Percentiles rank a stretch among this genome's conserved stretches.
Evolutionary conservation across 2,329 filamentous ascomycete genomes (phyloP).

Genomic region (Talaromyces funiculosus): DNA sequence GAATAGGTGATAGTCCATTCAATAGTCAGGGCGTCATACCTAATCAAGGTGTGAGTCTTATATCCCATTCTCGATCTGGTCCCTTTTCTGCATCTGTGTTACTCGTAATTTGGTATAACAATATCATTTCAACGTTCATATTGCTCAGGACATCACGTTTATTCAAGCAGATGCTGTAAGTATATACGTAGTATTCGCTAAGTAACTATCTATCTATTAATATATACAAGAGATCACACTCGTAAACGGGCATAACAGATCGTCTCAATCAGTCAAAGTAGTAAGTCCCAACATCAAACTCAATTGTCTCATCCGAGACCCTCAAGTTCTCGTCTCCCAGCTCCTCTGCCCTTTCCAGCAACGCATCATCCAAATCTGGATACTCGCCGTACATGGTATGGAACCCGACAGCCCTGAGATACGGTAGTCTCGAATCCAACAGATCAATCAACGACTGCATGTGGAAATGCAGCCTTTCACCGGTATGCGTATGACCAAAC

Average conservation of each 20-base stretch:
- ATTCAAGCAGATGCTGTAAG: too few species aligned
- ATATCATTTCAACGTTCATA: too few species aligned
- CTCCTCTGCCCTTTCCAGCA: conserved; percentile 18
- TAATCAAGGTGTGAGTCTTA: too few species aligned
- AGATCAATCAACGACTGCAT: conserved; percentile 20
- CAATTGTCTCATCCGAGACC: conserved; percentile 11
- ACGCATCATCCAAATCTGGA: conserved; percentile 24
- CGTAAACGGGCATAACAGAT: neutral
- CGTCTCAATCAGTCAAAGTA: conserved; percentile 12
- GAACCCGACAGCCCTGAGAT: conserved; percentile 25
- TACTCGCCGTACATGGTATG: conserved; percentile 24
- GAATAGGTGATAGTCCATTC: too few species aligned
- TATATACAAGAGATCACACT: neutral
- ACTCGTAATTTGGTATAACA: too few species aligned
- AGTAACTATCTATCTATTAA: neutral
- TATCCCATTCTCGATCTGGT: too few species aligned
- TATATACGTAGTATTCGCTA: neutral
- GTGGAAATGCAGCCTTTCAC: conserved; percentile 19
- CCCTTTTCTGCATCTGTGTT: too few species aligned
- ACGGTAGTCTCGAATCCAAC: conserved; percentile 20
- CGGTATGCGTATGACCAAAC: conserved; percentile 20
- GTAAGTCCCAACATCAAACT: conserved; percentile 12
- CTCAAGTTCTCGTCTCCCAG: neutral
- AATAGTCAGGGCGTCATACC: too few species aligned
- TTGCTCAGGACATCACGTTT: too few species aligned